These are phyloP conservation scores for Leishmania braziliensis DNA, from an alignment of 208 protist genomes.

Conservation along the genomic window DNA sequence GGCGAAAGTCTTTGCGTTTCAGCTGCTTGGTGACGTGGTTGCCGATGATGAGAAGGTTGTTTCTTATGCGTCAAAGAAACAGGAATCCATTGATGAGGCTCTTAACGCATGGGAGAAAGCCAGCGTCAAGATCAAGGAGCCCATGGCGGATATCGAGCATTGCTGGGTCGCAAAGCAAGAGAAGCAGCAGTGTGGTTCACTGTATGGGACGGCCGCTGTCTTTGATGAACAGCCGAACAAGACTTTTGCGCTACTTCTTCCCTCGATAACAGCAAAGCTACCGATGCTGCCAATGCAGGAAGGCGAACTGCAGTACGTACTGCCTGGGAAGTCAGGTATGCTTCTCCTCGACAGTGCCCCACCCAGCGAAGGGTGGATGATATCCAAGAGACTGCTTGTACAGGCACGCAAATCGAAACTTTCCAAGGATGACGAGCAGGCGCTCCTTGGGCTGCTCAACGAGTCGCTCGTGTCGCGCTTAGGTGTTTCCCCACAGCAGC, in stretches of 20 bases:
- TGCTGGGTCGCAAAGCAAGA: slow-evolving; percentile 58
- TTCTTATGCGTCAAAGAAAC: slow-evolving; percentile 43
- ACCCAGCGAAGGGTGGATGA: slow-evolving; percentile 43
- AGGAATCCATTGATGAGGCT: slow-evolving; percentile 64
- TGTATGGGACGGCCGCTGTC: slow-evolving; percentile 43
- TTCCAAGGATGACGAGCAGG: slow-evolving; percentile 41
- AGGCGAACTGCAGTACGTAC: slow-evolving; percentile 63
- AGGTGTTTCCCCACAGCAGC: slow-evolving; percentile 41
- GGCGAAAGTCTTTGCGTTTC: slow-evolving; percentile 72
- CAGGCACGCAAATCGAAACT: slow-evolving; percentile 35
- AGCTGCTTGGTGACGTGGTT: slow-evolving; percentile 50
- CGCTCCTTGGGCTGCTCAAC: slow-evolving; percentile 39
- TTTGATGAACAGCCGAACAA: slow-evolving; percentile 38
- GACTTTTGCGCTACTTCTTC: slow-evolving; percentile 38
- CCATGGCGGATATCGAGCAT: slow-evolving; percentile 61
- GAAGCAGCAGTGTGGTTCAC: slow-evolving; percentile 42
- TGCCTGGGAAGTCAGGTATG: slow-evolving; percentile 40
- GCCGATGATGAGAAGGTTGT: slow-evolving; percentile 46
- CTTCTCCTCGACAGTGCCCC: slow-evolving; percentile 50
- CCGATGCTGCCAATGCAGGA: slow-evolving; percentile 48
- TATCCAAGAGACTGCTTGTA: slow-evolving; percentile 38
- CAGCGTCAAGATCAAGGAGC: slow-evolving; percentile 53
- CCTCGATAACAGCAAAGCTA: slow-evolving; percentile 40
- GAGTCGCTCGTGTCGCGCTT: slow-evolving; percentile 41
- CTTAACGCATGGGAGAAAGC: slow-evolving; percentile 67